phyloP scores from a whole-genome alignment of 2,329 filamentous ascomycete genomes.

The Emergomyces orientalis region DNA sequence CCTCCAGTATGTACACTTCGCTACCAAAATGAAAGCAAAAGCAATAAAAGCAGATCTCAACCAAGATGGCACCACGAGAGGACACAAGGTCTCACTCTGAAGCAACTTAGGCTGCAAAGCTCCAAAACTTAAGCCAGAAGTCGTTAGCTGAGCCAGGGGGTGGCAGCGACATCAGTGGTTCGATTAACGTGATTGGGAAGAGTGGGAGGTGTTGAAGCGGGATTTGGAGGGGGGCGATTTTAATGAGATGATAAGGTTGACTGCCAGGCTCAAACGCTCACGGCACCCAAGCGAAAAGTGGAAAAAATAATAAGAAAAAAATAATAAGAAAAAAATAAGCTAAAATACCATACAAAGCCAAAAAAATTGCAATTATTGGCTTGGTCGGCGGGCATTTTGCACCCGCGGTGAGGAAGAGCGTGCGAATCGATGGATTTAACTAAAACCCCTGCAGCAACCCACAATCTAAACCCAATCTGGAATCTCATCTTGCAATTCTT shows the following conservation, averaged over 20 bases:
- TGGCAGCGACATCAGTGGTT: background rate
- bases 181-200: background rate
- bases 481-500: background rate
- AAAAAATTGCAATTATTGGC: background rate
- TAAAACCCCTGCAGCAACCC: background rate
- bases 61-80: background rate
- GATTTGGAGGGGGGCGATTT: background rate
- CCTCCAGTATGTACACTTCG: background rate
- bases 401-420: background rate
- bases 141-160: constrained; percentile 3
- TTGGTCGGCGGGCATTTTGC: background rate
- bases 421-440: background rate
- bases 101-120: background rate
- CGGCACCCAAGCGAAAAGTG: background rate
- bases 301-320: background rate
- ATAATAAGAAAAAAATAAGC: background rate
- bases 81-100: constrained; percentile 1
- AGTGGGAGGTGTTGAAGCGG: background rate
- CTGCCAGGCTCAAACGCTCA: constrained; percentile 5
- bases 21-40: background rate
- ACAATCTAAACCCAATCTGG: constrained; percentile 3
- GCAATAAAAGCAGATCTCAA: background rate
- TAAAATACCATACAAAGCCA: background rate
- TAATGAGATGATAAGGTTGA: constrained; percentile 6
- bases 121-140: background rate